Conservation (phyloP, 148 eudicot genomes). For the Rhododendron molle region DNA sequence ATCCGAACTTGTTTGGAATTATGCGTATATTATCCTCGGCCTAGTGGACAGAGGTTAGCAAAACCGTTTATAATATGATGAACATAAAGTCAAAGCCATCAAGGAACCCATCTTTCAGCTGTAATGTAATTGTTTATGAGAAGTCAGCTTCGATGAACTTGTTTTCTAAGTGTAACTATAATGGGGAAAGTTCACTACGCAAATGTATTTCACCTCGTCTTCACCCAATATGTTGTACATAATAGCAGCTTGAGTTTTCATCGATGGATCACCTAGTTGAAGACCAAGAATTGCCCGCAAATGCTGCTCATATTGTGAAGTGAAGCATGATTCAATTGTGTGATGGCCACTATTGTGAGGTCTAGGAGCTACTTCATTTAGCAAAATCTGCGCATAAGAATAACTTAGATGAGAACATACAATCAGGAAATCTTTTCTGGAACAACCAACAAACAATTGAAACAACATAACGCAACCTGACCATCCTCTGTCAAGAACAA, state of each 20-base stretch:
- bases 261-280: conserved; percentile 92
- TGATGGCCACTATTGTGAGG: conserved; percentile 99
- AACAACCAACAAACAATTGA: background rate
- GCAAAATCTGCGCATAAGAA: conserved; percentile 52
- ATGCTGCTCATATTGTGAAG: conserved; percentile 95
- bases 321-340: conserved; percentile 88
- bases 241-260: conserved; percentile 87
- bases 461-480: conserved; percentile 44
- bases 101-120: background rate
- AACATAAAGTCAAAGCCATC: background rate
- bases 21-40: no score
- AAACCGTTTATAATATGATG: background rate
- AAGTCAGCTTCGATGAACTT: background rate
- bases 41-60: no score
- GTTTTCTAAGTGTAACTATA: background rate
- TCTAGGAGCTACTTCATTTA: conserved; percentile 29
- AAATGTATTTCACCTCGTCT: conserved; percentile 60
- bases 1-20: no score
- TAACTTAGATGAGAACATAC: background rate
- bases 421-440: background rate
- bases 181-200: background rate
- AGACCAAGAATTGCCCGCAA: conserved; percentile 91
- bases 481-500: conserved; percentile 80
- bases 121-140: background rate
- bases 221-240: conserved; percentile 98